Percentiles rank a stretch among this genome's conserved stretches.
phyloP scores from a whole-genome alignment of 1,139 yeast species.

The Eremothecium coryli region DNA sequence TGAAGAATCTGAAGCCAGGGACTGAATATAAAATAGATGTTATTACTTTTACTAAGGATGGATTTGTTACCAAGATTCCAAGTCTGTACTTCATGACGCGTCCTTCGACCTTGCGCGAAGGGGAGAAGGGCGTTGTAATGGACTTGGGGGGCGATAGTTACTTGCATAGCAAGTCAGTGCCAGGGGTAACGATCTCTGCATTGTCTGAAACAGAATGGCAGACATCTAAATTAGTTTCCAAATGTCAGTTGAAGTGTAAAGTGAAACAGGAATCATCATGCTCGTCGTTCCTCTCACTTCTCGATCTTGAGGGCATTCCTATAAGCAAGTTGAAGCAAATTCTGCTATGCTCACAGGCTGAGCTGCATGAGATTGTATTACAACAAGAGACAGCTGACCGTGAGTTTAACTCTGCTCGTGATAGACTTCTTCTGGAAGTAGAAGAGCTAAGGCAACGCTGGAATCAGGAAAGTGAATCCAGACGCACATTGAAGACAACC shows the following conservation, averaged over 20 bases:
- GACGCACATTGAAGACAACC: conserved; percentile 27
- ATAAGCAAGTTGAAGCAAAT: conserved; percentile 28
- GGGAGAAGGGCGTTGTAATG: neutral
- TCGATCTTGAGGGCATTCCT: conserved; percentile 25
- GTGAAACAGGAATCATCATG: conserved; percentile 13
- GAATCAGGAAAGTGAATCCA: conserved; percentile 28
- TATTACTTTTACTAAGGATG: conserved; percentile 41
- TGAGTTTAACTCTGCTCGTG: conserved; percentile 26
- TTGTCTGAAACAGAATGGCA: conserved; percentile 12
- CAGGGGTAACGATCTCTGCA: conserved; percentile 4
- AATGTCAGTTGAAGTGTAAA: conserved; percentile 12
- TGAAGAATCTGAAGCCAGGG: conserved; percentile 40
- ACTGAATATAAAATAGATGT: conserved; percentile 47
- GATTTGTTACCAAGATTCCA: conserved; percentile 39
- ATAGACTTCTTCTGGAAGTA: conserved; percentile 23
- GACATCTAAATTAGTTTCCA: conserved; percentile 7
- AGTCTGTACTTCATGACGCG: conserved; percentile 39
- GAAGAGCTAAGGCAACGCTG: conserved; percentile 27
- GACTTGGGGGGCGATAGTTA: neutral
- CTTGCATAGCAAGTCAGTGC: neutral
- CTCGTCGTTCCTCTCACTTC: conserved; percentile 21
- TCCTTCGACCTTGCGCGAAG: neutral
- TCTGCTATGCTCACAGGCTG: conserved; percentile 28
- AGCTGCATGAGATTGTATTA: conserved; percentile 27
- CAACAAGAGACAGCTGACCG: conserved; percentile 21